Evolutionary conservation across 805 yeast species (phyloP).

Genomic region (Candida coquimbonensis): DNA sequence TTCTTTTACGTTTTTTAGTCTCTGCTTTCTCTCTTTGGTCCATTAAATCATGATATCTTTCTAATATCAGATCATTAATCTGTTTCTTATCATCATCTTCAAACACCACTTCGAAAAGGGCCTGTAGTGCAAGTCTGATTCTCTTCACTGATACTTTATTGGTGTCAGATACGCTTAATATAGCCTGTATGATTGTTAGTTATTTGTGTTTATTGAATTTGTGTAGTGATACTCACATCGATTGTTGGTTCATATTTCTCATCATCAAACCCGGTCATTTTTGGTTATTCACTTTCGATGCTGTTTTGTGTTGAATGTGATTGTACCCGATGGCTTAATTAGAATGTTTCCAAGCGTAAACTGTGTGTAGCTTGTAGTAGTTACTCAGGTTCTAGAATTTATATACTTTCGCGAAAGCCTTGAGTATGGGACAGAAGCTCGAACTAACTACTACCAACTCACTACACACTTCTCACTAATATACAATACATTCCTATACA

Average conservation of each 20-base stretch:
- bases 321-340: no score
- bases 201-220: neutral
- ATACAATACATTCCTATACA: neutral
- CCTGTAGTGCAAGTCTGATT: constrained; percentile 67
- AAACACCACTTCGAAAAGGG: constrained; percentile 52
- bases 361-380: neutral
- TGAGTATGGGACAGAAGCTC: no score
- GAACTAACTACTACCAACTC: neutral
- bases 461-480: neutral
- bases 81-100: constrained; percentile 38
- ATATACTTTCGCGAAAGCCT: no score
- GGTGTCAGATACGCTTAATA: constrained; percentile 61
- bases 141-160: constrained; percentile 65
- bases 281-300: no score
- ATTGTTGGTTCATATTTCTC: constrained; percentile 47
- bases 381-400: no score
- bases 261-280: neutral
- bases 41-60: constrained; percentile 43
- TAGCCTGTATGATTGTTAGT: constrained; percentile 40
- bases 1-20: constrained; percentile 26
- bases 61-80: constrained; percentile 53
- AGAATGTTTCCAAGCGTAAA: neutral
- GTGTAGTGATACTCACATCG: constrained; percentile 38
- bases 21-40: constrained; percentile 32
- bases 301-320: no score